These are phyloP conservation scores for Musa balbisiana DNA, from an alignment of 202 grass and related monocot species.

Conservation along the genomic window DNA sequence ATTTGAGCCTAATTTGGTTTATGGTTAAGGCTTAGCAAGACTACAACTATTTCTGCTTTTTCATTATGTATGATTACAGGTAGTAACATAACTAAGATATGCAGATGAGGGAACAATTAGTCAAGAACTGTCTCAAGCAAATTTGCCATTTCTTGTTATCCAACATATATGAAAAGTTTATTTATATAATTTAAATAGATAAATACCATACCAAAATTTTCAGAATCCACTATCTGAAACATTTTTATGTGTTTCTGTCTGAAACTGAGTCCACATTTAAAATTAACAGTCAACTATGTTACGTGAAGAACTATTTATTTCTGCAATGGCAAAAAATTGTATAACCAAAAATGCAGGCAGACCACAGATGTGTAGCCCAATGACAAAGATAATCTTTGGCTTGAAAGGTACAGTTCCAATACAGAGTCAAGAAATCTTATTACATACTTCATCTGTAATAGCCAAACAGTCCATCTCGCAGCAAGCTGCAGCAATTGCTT, in stretches of 20 bases:
- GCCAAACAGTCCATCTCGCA: conserved; percentile 67
- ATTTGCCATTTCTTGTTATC: too few relatives aligned
- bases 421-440: background rate
- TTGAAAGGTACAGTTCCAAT: background rate
- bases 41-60: background rate
- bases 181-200: too few relatives aligned
- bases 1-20: background rate
- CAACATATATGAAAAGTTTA: too few relatives aligned
- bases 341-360: too few relatives aligned
- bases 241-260: background rate
- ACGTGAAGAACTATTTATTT: too few relatives aligned
- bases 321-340: too few relatives aligned
- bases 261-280: background rate
- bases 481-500: conserved; percentile 64
- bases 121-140: too few relatives aligned
- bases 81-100: background rate
- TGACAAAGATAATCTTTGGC: background rate
- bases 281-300: too few relatives aligned
- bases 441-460: conserved; percentile 88
- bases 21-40: background rate
- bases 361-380: background rate
- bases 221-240: background rate
- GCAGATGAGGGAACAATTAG: background rate
- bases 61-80: background rate
- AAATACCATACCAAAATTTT: background rate